These are phyloP conservation scores for Aspergillus aculeatinus DNA, from an alignment of 2,329 filamentous ascomycete species.

Conservation along the genomic window DNA sequence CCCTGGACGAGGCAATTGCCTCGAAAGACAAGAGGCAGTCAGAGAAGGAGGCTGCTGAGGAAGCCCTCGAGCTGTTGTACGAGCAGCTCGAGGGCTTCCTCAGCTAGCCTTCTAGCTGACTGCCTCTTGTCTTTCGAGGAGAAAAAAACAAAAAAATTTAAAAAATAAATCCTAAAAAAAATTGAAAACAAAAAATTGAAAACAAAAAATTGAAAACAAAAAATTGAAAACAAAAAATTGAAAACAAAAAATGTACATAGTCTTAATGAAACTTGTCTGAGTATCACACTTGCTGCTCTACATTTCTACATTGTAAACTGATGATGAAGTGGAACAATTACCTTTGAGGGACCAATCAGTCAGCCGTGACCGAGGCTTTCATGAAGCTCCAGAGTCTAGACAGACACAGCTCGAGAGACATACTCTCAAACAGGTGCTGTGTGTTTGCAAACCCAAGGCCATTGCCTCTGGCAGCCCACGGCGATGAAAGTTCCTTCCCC, in stretches of 20 bases:
- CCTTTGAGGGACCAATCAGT: neutral
- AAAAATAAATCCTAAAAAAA: neutral
- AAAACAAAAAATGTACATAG: neutral
- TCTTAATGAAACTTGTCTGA: neutral
- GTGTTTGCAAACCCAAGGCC: no score
- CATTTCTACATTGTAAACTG: neutral
- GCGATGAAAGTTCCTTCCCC: slow-evolving; percentile 2
- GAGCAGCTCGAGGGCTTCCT: neutral
- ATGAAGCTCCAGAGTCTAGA: neutral
- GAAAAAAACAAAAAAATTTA: slow-evolving; percentile 6
- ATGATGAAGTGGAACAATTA: neutral
- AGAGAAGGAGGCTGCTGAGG: no score
- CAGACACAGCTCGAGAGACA: no score
- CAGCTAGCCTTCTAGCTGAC: neutral
- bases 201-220: neutral
- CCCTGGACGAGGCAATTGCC: no score
- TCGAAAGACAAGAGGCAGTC: no score
- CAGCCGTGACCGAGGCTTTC: neutral
- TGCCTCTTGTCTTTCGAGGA: neutral
- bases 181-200: no score
- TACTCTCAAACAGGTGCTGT: no score
- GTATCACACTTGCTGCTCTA: neutral
- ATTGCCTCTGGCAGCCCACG: neutral
- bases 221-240: neutral
- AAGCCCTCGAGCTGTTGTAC: neutral